Conservation (phyloP, 2,329 filamentous ascomycete genomes). For the Diaporthe sp. region DNA sequence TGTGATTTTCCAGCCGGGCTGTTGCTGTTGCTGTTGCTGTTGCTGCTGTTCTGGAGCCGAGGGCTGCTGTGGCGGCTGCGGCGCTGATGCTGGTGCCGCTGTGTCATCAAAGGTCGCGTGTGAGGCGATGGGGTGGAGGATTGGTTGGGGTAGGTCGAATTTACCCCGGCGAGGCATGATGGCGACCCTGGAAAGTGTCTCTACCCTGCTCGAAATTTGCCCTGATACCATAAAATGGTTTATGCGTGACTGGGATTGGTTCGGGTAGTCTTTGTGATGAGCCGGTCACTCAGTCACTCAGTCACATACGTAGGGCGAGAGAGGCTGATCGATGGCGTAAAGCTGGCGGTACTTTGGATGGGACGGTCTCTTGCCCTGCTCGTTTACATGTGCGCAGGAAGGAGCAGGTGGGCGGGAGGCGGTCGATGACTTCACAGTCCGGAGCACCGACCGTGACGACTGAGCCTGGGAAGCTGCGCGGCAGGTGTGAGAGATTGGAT, state of each 20-base stretch:
- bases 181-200: not conserved
- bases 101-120: conserved; percentile 10
- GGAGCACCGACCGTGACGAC: not conserved
- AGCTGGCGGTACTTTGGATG: not conserved
- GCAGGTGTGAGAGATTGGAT: not conserved
- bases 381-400: not conserved
- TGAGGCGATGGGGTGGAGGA: conserved; percentile 18
- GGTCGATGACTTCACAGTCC: not conserved
- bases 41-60: not conserved
- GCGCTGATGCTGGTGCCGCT: not conserved
- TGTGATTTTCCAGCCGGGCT: not conserved
- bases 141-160: conserved; percentile 14
- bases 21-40: not conserved
- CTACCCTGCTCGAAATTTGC: not conserved
- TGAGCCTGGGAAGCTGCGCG: not conserved
- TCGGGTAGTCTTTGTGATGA: not conserved
- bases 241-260: not conserved
- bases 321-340: not conserved
- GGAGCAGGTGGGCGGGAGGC: not conserved
- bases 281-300: not conserved
- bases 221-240: not conserved
- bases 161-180: conserved; percentile 23
- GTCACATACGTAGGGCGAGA: not conserved
- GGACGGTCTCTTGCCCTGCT: not conserved
- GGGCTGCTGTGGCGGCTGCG: not conserved